Evolutionary conservation across 139 green algal species (phyloP).

Genomic region (Picocystis salinarum): DNA sequence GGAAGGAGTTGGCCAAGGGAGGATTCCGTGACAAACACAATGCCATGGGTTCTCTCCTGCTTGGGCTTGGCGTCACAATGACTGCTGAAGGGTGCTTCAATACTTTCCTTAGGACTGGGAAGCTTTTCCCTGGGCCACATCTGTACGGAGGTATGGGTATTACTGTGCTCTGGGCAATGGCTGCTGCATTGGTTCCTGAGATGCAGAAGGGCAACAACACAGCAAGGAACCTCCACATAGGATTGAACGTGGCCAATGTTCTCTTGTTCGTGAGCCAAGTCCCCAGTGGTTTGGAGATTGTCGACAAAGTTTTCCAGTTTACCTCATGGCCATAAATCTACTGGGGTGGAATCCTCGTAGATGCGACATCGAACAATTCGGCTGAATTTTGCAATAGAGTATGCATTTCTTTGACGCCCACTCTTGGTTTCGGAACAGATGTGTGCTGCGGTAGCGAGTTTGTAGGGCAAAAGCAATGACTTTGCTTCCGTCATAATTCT

Average conservation of each 20-base stretch:
- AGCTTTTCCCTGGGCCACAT: constrained; percentile 95
- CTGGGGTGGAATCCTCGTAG: too few species aligned
- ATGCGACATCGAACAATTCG: too few species aligned
- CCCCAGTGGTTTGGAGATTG: constrained; percentile 88
- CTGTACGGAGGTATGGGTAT: constrained; percentile 85
- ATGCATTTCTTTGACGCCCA: too few species aligned
- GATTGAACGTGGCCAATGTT: constrained; percentile 70
- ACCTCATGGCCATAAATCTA: constrained; percentile 42
- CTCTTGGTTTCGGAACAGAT: too few species aligned
- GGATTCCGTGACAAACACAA: constrained; percentile 68
- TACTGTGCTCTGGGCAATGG: constrained; percentile 71
- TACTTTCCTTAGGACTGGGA: constrained; percentile 80
- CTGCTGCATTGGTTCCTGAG: constrained; percentile 64
- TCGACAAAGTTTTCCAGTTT: constrained; percentile 75
- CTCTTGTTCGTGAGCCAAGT: constrained; percentile 73
- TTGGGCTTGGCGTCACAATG: constrained; percentile 64
- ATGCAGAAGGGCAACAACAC: constrained; percentile 94
- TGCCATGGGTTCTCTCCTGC: constrained; percentile 57
- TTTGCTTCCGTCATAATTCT: too few species aligned
- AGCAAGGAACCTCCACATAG: constrained; percentile 74
- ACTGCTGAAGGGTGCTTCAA: constrained; percentile 72
- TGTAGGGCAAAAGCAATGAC: too few species aligned
- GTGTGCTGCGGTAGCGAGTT: too few species aligned
- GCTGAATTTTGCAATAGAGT: too few species aligned
- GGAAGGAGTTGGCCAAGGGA: constrained; percentile 66